These are phyloP conservation scores for Lichtheimia corymbifera DNA, from an alignment of 371 early-diverging fungal species.

Conservation along the genomic window DNA sequence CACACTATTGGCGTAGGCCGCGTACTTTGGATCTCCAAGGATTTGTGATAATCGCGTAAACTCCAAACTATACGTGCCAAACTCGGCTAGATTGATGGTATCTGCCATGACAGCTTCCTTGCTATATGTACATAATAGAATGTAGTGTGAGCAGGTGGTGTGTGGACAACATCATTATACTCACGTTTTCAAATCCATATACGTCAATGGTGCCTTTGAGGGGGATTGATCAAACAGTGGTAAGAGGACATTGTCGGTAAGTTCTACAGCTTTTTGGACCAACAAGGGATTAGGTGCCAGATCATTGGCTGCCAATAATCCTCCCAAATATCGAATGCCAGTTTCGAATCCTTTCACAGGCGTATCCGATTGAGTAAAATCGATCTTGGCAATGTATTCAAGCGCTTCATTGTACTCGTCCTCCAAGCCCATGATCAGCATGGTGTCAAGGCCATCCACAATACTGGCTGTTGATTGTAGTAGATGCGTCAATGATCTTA, in stretches of 20 bases:
- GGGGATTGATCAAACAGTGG: conserved; percentile 67
- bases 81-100: conserved; percentile 64
- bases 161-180: not conserved
- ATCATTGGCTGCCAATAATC: conserved; percentile 61
- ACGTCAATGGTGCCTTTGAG: conserved; percentile 72
- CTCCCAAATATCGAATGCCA: conserved; percentile 73
- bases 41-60: conserved; percentile 76
- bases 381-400: conserved; percentile 55
- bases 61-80: conserved; percentile 85
- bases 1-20: conserved; percentile 51
- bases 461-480: conserved; percentile 49
- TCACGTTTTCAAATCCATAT: conserved; percentile 61
- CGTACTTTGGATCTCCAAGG: conserved; percentile 62
- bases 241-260: conserved; percentile 69
- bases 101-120: not conserved
- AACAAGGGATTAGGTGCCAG: conserved; percentile 57
- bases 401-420: conserved; percentile 55
- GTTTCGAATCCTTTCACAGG: conserved; percentile 66
- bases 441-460: conserved; percentile 86
- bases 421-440: conserved; percentile 74
- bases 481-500: conserved; percentile 7
- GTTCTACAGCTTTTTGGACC: conserved; percentile 69
- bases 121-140: not conserved
- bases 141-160: not conserved
- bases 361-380: conserved; percentile 39